Base-by-base conservation (phyloP, 345 rosid species). In the Punica granatum region DNA sequence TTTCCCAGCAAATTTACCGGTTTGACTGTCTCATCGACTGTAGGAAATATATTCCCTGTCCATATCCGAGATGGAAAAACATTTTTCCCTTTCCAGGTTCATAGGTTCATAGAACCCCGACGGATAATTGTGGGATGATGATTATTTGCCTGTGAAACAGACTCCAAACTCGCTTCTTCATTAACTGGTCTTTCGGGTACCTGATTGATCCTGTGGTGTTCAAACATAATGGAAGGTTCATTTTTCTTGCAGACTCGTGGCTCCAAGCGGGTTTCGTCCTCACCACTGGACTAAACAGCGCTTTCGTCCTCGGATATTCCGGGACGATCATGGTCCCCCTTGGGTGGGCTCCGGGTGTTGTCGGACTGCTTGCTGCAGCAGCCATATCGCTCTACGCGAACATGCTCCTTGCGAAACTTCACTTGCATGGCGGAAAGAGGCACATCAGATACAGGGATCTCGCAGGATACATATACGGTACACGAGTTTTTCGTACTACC, bases 371-470 rank as follows among this genome's bases (percentile, higher is more conserved):
- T 51, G 3, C 78, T 2, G 96, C 97, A 35, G 84, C 97, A 46
- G 76, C 75, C 16, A 64, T 94, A 31, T 94, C 99, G 11, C 79
- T 91, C 39, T 74, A 89, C 62, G 96, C 99, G 25, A 91, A 89
- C 71, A 32, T 77, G 71, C 97, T 94, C 54, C 62, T 94, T 46
- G 97, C 96, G 41, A 83, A 86, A 77, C 91, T 94, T 68, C 96
- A 94, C 71, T 95, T 91, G 75, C 73, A 79, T 69, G 96, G 89
- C 44, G 97, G 95, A 62, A 94, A 65, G 80, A 85, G 97, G 81
- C 99, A 91, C 73, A 94, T 91, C 77, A 80, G 99, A 64, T 91
- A 91, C 67, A 84, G 97, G 78, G 97, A 94, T 75, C 92, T 94
- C 7, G 97, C 96, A 19, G 92, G 92, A 39, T 77, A 74, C 70